Conservation (phyloP, 2,329 filamentous ascomycete species). For the Apiospora pterosperma region DNA sequence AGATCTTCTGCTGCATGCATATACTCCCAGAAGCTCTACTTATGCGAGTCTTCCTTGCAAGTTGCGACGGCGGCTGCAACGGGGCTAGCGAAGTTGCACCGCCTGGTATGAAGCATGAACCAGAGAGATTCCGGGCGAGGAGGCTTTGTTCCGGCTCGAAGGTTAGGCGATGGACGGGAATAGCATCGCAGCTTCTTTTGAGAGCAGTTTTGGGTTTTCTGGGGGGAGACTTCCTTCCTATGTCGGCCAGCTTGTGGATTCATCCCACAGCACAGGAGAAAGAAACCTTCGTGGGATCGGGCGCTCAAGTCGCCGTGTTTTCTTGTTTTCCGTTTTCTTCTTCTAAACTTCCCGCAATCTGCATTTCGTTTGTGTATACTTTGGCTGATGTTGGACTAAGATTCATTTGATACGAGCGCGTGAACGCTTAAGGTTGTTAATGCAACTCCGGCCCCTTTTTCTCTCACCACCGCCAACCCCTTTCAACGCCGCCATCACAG, state of each 20-base stretch:
- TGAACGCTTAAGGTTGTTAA: background rate
- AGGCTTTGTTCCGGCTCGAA: background rate
- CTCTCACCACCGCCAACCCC: background rate
- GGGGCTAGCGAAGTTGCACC: background rate
- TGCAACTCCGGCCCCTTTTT: background rate
- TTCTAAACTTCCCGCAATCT: background rate
- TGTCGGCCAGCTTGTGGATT: background rate
- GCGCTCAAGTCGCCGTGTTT: background rate
- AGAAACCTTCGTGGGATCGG: background rate
- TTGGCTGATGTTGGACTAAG: background rate
- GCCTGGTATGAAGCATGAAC: background rate
- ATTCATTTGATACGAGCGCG: background rate
- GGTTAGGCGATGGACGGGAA: background rate
- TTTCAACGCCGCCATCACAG: background rate
- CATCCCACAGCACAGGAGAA: background rate
- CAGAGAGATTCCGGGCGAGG: background rate
- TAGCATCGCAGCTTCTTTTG: background rate
- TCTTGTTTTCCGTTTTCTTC: no score
- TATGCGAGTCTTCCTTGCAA: background rate
- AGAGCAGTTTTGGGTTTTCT: background rate
- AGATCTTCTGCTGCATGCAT: background rate
- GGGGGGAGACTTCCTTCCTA: background rate
- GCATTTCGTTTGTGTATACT: background rate
- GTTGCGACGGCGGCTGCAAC: background rate
- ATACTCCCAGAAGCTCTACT: background rate